These are phyloP conservation scores for Telopea speciosissima DNA, from an alignment of 177 flowering plant species.

Conservation along the genomic window DNA sequence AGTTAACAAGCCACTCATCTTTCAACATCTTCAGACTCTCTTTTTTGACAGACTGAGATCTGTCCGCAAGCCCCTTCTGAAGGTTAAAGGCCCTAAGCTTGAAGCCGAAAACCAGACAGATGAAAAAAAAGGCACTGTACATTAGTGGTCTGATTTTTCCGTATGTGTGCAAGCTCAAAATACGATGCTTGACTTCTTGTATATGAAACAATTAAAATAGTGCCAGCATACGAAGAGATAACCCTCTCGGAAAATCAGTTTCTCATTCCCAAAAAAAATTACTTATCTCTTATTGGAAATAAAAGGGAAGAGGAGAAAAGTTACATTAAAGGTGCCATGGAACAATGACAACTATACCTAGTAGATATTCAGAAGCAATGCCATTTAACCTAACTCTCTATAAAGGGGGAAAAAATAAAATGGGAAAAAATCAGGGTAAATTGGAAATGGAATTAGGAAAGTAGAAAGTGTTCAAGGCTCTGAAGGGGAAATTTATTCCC, in stretches of 20 bases:
- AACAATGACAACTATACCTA: too few relatives aligned
- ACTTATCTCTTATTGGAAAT: too few relatives aligned
- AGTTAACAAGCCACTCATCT: slow-evolving; percentile 80
- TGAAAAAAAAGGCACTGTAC: slow-evolving; percentile 2
- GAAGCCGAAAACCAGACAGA: slow-evolving; percentile 46
- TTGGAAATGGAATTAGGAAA: background rate
- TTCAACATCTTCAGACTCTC: slow-evolving; percentile 80
- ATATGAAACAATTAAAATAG: too few relatives aligned
- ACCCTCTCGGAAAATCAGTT: too few relatives aligned
- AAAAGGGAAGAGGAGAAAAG: too few relatives aligned
- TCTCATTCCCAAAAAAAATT: too few relatives aligned
- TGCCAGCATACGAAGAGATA: too few relatives aligned
- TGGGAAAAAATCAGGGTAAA: background rate
- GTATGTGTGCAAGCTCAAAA: background rate
- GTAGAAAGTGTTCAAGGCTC: slow-evolving; percentile 60
- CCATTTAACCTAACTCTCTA: too few relatives aligned
- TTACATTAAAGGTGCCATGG: too few relatives aligned
- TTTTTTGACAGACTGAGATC: slow-evolving; percentile 58
- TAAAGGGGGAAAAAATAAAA: background rate
- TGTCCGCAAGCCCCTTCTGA: slow-evolving; percentile 86
- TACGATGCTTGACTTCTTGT: too few relatives aligned
- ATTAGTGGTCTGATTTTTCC: background rate
- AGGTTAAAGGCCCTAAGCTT: slow-evolving; percentile 74
- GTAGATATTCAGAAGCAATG: too few relatives aligned
- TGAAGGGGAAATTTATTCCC: slow-evolving; percentile 90